phyloP scores from a whole-genome alignment of 2,329 filamentous ascomycete species.

The Lecanicillium sp. region DNA sequence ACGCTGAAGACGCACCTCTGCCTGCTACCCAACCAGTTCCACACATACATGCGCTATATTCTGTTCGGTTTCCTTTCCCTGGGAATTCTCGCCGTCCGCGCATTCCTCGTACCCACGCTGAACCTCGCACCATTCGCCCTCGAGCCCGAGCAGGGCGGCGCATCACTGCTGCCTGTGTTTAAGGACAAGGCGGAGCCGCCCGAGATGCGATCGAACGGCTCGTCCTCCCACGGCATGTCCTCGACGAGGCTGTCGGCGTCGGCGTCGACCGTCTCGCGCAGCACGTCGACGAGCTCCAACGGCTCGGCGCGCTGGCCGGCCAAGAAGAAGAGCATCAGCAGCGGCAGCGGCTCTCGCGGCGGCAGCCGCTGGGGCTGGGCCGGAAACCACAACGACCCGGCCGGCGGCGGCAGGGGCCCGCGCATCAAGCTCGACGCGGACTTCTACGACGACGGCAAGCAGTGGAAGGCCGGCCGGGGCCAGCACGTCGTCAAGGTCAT shows the following conservation, averaged over 20 bases:
- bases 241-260: conserved; percentile 14
- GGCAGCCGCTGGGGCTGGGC: conserved; percentile 38
- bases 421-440: conserved; percentile 49
- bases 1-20: conserved; percentile 89
- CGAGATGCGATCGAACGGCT: conserved; percentile 18
- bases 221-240: conserved; percentile 23
- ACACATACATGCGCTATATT: conserved; percentile 75
- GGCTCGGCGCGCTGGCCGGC: conserved; percentile 18
- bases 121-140: conserved; percentile 49
- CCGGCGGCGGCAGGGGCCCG: conserved; percentile 36
- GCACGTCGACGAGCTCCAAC: conserved; percentile 24
- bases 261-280: conserved; percentile 13
- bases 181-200: conserved; percentile 48
- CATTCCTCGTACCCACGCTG: conserved; percentile 51
- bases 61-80: conserved; percentile 52
- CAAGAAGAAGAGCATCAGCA: conserved; percentile 22
- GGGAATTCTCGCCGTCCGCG: conserved; percentile 44
- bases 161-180: conserved; percentile 38
- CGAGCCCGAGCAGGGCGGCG: conserved; percentile 29
- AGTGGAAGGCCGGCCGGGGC: conserved; percentile 26
- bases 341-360: conserved; percentile 26
- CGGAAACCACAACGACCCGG: conserved; percentile 36
- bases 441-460: conserved; percentile 38
- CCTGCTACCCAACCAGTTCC: conserved; percentile 80
- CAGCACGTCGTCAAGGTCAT: conserved; percentile 39